Evolutionary conservation across 179 eudicot genomes (phyloP).

Genomic region (Carnegiea gigantea): DNA sequence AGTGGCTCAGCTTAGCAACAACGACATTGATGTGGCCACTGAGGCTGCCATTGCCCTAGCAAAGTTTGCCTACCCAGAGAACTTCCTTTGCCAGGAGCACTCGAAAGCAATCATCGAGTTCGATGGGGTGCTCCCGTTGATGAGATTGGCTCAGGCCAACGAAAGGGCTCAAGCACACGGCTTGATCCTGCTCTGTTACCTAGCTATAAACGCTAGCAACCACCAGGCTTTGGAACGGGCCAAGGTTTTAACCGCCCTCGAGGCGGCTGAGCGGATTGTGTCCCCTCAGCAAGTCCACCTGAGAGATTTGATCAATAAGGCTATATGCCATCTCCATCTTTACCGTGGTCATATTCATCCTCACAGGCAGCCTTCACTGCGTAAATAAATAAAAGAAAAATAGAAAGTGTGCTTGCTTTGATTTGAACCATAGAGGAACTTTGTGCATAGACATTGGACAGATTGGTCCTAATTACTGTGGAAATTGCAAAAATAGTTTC

Average conservation of each 20-base stretch:
- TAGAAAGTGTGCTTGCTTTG: background rate
- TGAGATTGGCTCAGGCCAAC: slow-evolving; percentile 54
- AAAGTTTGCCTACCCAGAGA: slow-evolving; percentile 66
- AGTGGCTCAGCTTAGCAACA: slow-evolving; percentile 51
- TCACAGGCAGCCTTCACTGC: slow-evolving; percentile 29
- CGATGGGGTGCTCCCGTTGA: slow-evolving; percentile 47
- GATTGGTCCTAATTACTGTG: background rate
- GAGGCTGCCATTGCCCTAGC: slow-evolving; percentile 61
- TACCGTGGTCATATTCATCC: slow-evolving; percentile 39
- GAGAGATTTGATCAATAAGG: slow-evolving; percentile 52
- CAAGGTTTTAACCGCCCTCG: slow-evolving; percentile 54
- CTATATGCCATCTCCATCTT: slow-evolving; percentile 52
- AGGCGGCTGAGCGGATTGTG: slow-evolving; percentile 42
- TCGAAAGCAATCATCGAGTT: slow-evolving; percentile 63
- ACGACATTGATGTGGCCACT: slow-evolving; percentile 45
- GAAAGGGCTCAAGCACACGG: slow-evolving; percentile 42
- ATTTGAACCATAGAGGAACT: background rate
- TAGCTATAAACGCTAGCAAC: slow-evolving; percentile 58
- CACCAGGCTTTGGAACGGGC: slow-evolving; percentile 50
- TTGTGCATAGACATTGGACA: background rate
- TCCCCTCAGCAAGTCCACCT: slow-evolving; percentile 44
- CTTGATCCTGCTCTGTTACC: slow-evolving; percentile 57
- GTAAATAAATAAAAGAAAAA: background rate
- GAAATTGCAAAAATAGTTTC: background rate
- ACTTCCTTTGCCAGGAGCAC: slow-evolving; percentile 57